Conservation (phyloP, 768 basidiomycete species). For the Amyloporia xantha region DNA sequence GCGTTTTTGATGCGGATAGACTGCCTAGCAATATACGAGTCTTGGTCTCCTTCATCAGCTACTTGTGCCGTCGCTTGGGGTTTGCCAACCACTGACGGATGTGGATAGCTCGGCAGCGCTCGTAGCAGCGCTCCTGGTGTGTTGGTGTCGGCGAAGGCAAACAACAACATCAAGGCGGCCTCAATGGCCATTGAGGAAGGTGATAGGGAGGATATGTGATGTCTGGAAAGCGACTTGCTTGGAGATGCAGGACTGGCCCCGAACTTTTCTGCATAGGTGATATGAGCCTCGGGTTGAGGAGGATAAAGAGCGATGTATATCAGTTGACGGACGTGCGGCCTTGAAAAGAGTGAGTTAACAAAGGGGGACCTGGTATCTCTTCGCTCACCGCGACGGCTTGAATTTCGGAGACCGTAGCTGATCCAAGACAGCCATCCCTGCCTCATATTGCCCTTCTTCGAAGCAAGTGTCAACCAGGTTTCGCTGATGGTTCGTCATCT, state of each 20-base stretch:
- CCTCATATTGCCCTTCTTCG: slow-evolving; percentile 72
- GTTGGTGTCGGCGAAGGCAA: slow-evolving; percentile 52
- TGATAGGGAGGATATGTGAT: slow-evolving; percentile 34
- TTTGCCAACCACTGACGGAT: neutral
- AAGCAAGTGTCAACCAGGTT: slow-evolving; percentile 65
- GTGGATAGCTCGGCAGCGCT: slow-evolving; percentile 46
- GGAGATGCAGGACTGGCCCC: slow-evolving; percentile 23
- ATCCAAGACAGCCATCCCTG: slow-evolving; percentile 55
- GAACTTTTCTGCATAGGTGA: slow-evolving; percentile 19
- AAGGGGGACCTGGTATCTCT: neutral
- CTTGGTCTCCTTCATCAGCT: slow-evolving; percentile 34
- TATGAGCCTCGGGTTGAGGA: slow-evolving; percentile 22
- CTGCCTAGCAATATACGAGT: slow-evolving; percentile 52
- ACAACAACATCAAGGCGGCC: slow-evolving; percentile 47
- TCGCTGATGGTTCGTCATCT: slow-evolving; percentile 42
- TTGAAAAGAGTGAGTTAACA: slow-evolving; percentile 19
- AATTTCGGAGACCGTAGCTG: slow-evolving; percentile 53
- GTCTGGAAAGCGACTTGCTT: slow-evolving; percentile 27
- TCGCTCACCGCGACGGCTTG: slow-evolving; percentile 52
- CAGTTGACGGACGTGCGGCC: slow-evolving; percentile 60
- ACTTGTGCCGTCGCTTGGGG: neutral
- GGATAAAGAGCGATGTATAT: slow-evolving; percentile 68
- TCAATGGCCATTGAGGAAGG: slow-evolving; percentile 40
- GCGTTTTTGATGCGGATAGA: slow-evolving; percentile 46
- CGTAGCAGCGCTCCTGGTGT: slow-evolving; percentile 44